Evolutionary conservation across 805 yeast genomes (phyloP).

Genomic region (Ogataea nakhonphanomensis): DNA sequence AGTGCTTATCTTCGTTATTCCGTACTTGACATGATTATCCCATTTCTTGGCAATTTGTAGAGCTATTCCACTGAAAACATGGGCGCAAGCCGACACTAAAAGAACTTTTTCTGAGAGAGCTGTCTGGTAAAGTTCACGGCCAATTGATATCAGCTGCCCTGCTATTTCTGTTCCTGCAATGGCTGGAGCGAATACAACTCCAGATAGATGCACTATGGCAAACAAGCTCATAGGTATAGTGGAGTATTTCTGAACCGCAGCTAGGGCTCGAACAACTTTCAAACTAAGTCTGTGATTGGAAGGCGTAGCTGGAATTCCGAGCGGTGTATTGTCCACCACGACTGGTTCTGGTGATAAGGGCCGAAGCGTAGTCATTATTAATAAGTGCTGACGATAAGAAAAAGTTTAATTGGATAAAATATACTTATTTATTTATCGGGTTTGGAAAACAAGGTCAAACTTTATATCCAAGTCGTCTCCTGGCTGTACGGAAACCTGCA

Average conservation of each 20-base stretch:
- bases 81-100: slow-evolving; percentile 47
- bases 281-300: slow-evolving; percentile 9
- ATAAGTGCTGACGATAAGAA: neutral
- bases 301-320: slow-evolving; percentile 19
- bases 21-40: slow-evolving; percentile 28
- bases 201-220: slow-evolving; percentile 51
- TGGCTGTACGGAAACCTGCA: slow-evolving; percentile 48
- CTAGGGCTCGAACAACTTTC: slow-evolving; percentile 19
- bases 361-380: slow-evolving; percentile 4
- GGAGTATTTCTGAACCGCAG: slow-evolving; percentile 51
- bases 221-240: slow-evolving; percentile 57
- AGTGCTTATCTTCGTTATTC: slow-evolving; percentile 14
- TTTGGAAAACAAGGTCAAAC: slow-evolving; percentile 37
- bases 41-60: slow-evolving; percentile 39
- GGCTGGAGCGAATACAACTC: slow-evolving; percentile 53
- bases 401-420: neutral
- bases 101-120: slow-evolving; percentile 46
- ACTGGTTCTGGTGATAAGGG: slow-evolving; percentile 24
- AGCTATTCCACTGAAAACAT: slow-evolving; percentile 51
- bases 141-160: slow-evolving; percentile 55
- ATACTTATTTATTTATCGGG: neutral
- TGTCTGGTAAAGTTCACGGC: slow-evolving; percentile 58
- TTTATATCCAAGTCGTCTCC: slow-evolving; percentile 38
- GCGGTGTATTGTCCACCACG: slow-evolving; percentile 10
- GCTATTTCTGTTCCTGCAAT: slow-evolving; percentile 41